Percentiles rank a stretch among this genome's conserved stretches.
Conservation (phyloP, 768 basidiomycete genomes). For the Zangia roseola region DNA sequence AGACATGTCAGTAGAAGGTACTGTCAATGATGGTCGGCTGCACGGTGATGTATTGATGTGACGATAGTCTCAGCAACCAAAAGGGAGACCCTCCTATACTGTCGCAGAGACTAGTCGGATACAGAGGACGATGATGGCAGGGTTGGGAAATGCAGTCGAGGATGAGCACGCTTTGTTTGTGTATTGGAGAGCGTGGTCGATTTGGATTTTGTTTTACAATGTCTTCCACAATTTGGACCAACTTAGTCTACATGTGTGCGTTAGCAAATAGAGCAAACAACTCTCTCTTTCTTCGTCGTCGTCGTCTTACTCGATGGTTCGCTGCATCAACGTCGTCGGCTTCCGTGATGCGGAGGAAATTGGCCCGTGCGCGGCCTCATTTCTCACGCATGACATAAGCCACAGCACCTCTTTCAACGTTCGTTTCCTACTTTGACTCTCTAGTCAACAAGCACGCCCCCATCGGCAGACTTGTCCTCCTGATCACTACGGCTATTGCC, state of each 20-base stretch:
- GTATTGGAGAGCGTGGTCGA: slow-evolving; percentile 42
- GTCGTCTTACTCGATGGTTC: slow-evolving; percentile 27
- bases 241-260: slow-evolving; percentile 58
- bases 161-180: slow-evolving; percentile 37
- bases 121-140: no score
- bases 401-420: slow-evolving; percentile 44
- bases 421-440: slow-evolving; percentile 31
- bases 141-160: background rate
- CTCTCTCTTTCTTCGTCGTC: slow-evolving; percentile 33
- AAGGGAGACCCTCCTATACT: no score
- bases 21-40: no score
- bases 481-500: slow-evolving; percentile 8
- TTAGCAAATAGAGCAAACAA: slow-evolving; percentile 53
- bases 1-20: no score
- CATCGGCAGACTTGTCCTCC: slow-evolving; percentile 11
- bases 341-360: slow-evolving; percentile 26
- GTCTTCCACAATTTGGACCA: slow-evolving; percentile 73
- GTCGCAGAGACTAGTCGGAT: no score
- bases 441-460: slow-evolving; percentile 22
- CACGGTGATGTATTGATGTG: no score
- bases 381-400: slow-evolving; percentile 53
- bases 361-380: slow-evolving; percentile 57
- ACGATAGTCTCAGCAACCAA: no score
- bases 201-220: slow-evolving; percentile 68
- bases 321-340: slow-evolving; percentile 15